Evolutionary conservation across 2,329 filamentous ascomycete genomes (phyloP).

Genomic region (Macroventuria anomochaeta): DNA sequence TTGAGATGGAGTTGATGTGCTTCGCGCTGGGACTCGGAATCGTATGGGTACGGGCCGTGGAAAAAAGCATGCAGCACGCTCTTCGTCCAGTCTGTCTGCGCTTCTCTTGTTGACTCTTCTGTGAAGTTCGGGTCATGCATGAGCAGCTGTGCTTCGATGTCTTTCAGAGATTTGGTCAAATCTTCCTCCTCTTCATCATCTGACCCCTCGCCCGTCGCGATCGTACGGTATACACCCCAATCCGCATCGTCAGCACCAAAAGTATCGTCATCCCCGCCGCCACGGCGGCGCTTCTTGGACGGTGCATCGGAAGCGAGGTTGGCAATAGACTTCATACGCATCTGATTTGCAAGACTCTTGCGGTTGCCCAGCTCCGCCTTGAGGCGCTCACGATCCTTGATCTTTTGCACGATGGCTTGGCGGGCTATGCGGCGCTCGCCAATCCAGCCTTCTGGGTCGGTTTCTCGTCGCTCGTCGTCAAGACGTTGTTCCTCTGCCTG

Average conservation of each 20-base stretch:
- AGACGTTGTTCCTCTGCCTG: conserved; percentile 81
- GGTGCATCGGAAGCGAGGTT: conserved; percentile 92
- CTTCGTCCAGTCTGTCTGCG: conserved; percentile 94
- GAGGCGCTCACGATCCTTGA: conserved; percentile 91
- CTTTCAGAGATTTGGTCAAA: conserved; percentile 73
- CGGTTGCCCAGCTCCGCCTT: conserved; percentile 96
- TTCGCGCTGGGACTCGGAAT: conserved; percentile 79
- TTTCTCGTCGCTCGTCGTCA: conserved; percentile 83
- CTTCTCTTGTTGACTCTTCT: conserved; percentile 89
- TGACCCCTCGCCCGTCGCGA: conserved; percentile 79
- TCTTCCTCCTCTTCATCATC: conserved; percentile 95
- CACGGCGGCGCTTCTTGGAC: conserved; percentile 79
- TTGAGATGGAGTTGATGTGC: conserved; percentile 92
- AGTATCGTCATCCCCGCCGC: conserved; percentile 89
- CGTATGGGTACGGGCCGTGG: conserved; percentile 85
- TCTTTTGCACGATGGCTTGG: conserved; percentile 73
- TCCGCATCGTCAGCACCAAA: conserved; percentile 98
- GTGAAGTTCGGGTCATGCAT: conserved; percentile 87
- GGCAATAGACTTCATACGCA: conserved; percentile 97
- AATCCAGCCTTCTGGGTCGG: conserved; percentile 86
- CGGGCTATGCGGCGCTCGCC: conserved; percentile 79
- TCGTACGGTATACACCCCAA: conserved; percentile 95
- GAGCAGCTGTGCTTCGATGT: conserved; percentile 83
- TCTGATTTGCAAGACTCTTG: conserved; percentile 93
- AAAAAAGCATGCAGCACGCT: conserved; percentile 88